Percentiles rank a stretch among this genome's conserved stretches.
Evolutionary conservation across 1,284 basidiomycete species (phyloP).

Genomic region (Papiliotrema laurentii): DNA sequence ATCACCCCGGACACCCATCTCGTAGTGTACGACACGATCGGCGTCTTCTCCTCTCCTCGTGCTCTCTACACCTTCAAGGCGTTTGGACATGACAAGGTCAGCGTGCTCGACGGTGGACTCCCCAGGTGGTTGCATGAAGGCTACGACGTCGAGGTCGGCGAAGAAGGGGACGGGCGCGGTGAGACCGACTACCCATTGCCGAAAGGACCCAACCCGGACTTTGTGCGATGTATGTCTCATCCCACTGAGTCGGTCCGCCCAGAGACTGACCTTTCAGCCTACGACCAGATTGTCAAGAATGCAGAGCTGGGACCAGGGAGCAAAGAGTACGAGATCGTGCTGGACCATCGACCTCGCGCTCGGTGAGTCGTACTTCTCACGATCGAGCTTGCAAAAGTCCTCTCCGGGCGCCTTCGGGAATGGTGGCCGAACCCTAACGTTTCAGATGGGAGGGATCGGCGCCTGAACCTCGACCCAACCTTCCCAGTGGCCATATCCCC

Average conservation of each 20-base stretch:
- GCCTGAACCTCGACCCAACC: conserved; percentile 82
- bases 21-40: conserved; percentile 81
- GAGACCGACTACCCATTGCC: conserved; percentile 29
- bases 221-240: conserved; percentile 58
- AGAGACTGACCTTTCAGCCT: conserved; percentile 55
- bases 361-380: conserved; percentile 53
- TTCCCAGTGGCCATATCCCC: conserved; percentile 92
- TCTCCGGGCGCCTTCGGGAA: neutral
- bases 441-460: conserved; percentile 71
- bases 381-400: neutral
- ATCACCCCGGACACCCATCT: conserved; percentile 74
- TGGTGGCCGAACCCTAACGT: neutral
- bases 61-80: conserved; percentile 87
- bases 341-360: conserved; percentile 79
- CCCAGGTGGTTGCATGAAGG: conserved; percentile 76
- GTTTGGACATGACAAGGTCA: conserved; percentile 78
- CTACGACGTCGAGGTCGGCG: conserved; percentile 57
- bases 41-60: conserved; percentile 83
- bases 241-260: neutral
- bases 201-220: conserved; percentile 46
- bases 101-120: conserved; percentile 82
- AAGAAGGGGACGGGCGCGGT: conserved; percentile 16
- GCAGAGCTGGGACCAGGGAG: conserved; percentile 48
- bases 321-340: conserved; percentile 61
- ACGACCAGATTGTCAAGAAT: conserved; percentile 80